Percentiles rank a stretch among this genome's conserved stretches.
phyloP scores from a whole-genome alignment of 345 rosid genomes.

The Dovyalis caffra region DNA sequence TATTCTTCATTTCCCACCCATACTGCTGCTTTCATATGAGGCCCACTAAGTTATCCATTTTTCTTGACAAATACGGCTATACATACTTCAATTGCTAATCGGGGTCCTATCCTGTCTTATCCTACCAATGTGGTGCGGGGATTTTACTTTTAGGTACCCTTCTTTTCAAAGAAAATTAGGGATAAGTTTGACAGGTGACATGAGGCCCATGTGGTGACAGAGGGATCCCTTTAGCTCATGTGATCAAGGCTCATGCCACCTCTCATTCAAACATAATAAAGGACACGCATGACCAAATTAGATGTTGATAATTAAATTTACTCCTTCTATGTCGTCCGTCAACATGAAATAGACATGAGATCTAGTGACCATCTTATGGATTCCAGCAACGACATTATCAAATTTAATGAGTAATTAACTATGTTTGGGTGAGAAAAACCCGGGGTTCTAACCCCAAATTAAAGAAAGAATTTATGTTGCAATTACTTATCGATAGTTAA shows the following conservation, averaged over 20 bases:
- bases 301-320: not conserved
- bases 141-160: not conserved
- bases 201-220: not conserved
- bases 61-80: not conserved
- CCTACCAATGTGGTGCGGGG: not conserved
- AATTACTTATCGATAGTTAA: too few species aligned
- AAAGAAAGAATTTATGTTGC: too few species aligned
- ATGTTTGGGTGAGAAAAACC: too few species aligned
- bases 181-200: not conserved
- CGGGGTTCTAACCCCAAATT: too few species aligned
- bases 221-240: not conserved
- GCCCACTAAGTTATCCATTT: too few species aligned
- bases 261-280: not conserved
- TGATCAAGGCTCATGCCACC: slow-evolving; percentile 1
- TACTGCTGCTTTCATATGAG: too few species aligned
- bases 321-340: not conserved
- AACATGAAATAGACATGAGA: not conserved
- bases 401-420: too few species aligned
- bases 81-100: too few species aligned
- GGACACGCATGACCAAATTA: not conserved
- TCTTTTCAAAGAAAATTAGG: slow-evolving; percentile 4
- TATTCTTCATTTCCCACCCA: too few species aligned
- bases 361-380: not conserved
- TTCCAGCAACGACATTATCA: not conserved
- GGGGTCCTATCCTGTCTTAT: not conserved